Conservation (phyloP, 345 rosid species). For the Aurinia saxatilis region DNA sequence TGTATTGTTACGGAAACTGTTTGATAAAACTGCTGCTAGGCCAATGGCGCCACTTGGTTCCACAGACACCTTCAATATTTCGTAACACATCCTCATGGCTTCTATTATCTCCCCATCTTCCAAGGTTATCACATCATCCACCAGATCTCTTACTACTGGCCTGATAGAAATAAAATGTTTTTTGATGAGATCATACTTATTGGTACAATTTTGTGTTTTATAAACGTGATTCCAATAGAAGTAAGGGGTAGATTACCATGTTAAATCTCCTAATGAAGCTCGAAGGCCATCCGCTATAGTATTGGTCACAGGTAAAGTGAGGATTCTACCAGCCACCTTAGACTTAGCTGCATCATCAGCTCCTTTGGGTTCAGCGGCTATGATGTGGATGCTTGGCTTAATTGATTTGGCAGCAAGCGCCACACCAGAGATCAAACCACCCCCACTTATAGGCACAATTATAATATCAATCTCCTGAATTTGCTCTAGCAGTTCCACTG, state of each 20-base stretch:
- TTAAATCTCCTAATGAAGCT: constrained; percentile 71
- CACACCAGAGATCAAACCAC: constrained; percentile 85
- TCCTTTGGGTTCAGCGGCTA: constrained; percentile 83
- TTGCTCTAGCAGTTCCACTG: constrained; percentile 81
- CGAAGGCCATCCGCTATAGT: constrained; percentile 87
- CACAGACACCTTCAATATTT: constrained; percentile 70
- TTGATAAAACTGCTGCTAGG: constrained; percentile 77
- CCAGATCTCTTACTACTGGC: constrained; percentile 75
- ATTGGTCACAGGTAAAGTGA: constrained; percentile 57
- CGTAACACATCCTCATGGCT: constrained; percentile 82
- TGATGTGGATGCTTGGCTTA: constrained; percentile 65
- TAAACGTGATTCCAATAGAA: background rate
- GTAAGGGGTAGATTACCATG: constrained; percentile 48
- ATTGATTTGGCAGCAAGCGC: constrained; percentile 88
- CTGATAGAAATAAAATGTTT: constrained; percentile 22
- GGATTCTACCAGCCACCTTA: constrained; percentile 64
- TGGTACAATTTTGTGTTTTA: background rate
- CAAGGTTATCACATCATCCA: constrained; percentile 60
- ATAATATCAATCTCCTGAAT: constrained; percentile 58
- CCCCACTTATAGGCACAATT: constrained; percentile 87
- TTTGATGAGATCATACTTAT: background rate
- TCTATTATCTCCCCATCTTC: constrained; percentile 63
- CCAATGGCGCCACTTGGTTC: constrained; percentile 98
- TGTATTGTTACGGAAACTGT: constrained; percentile 47
- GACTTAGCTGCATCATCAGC: constrained; percentile 92